Conservation (phyloP, 2,329 filamentous ascomycete species). For the Elsinoe fawcettii region DNA sequence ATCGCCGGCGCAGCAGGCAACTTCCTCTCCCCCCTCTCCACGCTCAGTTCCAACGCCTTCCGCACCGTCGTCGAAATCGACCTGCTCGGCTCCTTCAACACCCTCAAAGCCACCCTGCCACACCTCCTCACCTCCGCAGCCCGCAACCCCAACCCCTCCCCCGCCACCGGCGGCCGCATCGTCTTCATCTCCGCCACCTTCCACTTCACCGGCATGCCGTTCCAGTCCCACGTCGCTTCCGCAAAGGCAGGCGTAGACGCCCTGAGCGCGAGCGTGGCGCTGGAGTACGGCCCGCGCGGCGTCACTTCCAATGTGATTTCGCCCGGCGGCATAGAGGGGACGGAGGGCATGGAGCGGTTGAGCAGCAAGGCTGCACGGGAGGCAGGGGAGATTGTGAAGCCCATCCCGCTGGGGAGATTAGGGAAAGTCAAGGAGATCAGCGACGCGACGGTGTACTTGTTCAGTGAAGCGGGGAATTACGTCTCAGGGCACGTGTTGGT, state of each 20-base stretch:
- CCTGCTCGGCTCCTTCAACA: conserved; percentile 88
- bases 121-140: conserved; percentile 68
- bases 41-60: conserved; percentile 82
- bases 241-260: conserved; percentile 90
- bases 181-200: conserved; percentile 86
- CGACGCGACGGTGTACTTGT: conserved; percentile 83
- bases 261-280: conserved; percentile 66
- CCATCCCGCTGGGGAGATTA: conserved; percentile 65
- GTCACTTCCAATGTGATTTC: conserved; percentile 83
- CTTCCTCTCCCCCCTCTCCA: conserved; percentile 78
- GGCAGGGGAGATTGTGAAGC: conserved; percentile 23
- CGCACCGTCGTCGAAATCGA: conserved; percentile 96
- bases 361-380: not conserved
- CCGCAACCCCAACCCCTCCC: conserved; percentile 39
- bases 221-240: conserved; percentile 83
- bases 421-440: conserved; percentile 82
- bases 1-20: conserved; percentile 95
- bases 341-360: conserved; percentile 54
- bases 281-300: conserved; percentile 85
- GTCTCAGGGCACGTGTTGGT: conserved; percentile 78
- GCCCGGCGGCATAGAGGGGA: conserved; percentile 76
- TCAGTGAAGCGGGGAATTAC: conserved; percentile 77
- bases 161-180: conserved; percentile 67
- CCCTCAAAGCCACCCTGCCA: conserved; percentile 81
- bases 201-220: conserved; percentile 77